Evolutionary conservation across 106 monocot species (phyloP), one percentile per base, ranked within the genome.

Genomic region (Dendrobium nobile): DNA sequence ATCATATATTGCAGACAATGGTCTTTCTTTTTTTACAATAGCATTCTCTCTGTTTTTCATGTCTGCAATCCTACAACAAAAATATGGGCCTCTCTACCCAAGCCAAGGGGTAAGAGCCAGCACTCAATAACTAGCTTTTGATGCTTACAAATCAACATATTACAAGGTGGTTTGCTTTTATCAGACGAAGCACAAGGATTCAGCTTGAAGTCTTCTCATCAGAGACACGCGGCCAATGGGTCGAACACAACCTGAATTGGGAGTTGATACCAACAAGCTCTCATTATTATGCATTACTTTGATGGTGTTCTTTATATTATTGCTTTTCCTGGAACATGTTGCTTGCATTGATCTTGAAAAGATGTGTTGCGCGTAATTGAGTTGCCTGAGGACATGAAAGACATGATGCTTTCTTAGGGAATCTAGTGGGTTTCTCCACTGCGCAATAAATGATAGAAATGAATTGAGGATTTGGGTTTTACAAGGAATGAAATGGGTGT

Each of bases 1-100:
- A 80, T 92, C 51, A 79, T 92, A 17, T 89, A 92, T 67, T 83
- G 84, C 51, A 84, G 89, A n/a, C 84, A 86, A 85, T 67, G 92
- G 92, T 42, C 31, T 92, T 31, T 92, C 11, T 88, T 92, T 41
- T 89, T 55, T 76, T 82, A 84, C 74, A 43, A 68, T 0, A 48
- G 78, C 28, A 20, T 20, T 16, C 13, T 77, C 3, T 9, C 64
- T 47, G 17, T 51, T 17, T 88, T 84, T 80, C 48, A 86, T 73
- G 89, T 88, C 27, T 86, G 85, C 75, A 92, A 84, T 76, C 89
- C 92, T 0, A 79, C 54, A 15, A 86, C 84, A 2, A 86, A 64
- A 51, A 75, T 42, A 31, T 88, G 87, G 82, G 59, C 37, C 16
- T 26, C 44, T 9, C 77, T 90, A 8, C 92, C 92, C 0, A 51